Percentiles rank a stretch among this genome's conserved stretches.
These are phyloP conservation scores for Emergomyces pasteurianus DNA, from an alignment of 2,329 filamentous ascomycete species.

Conservation along the genomic window DNA sequence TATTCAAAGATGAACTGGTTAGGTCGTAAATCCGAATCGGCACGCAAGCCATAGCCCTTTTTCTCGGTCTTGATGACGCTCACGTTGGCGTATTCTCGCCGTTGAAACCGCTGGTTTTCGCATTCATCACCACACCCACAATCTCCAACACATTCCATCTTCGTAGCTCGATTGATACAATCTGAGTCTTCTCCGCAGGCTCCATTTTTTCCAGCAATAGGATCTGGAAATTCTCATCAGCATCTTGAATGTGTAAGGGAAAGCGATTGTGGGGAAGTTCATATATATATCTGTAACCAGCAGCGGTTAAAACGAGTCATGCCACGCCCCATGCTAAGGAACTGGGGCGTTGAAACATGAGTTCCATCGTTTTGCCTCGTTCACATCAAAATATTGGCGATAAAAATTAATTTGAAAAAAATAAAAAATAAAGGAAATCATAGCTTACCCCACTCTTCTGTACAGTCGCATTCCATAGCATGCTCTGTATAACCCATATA, in stretches of 20 bases:
- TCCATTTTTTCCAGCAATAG: constrained; percentile 48
- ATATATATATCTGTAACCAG: background rate
- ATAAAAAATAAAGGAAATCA: constrained; percentile 15
- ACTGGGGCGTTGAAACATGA: background rate
- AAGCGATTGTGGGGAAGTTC: background rate
- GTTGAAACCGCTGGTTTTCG: constrained; percentile 91
- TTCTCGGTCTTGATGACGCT: constrained; percentile 96
- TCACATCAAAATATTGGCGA: background rate
- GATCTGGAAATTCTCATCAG: constrained; percentile 29
- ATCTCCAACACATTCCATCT: constrained; percentile 86
- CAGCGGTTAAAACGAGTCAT: background rate
- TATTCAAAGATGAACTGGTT: constrained; percentile 97
- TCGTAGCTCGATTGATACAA: constrained; percentile 96
- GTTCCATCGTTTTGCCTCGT: background rate
- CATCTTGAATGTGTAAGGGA: background rate
- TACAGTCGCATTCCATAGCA: constrained; percentile 89
- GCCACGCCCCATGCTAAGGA: background rate
- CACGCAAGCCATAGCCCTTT: constrained; percentile 86
- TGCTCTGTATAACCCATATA: constrained; percentile 83
- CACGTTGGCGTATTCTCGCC: constrained; percentile 77
- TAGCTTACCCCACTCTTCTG: constrained; percentile 81
- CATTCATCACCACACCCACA: constrained; percentile 81
- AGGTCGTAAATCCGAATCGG: constrained; percentile 61
- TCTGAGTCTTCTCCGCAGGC: constrained; percentile 94
- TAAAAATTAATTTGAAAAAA: constrained; percentile 1